Conservation (phyloP, 1,284 basidiomycete species). For the Jaminaea rosea region DNA sequence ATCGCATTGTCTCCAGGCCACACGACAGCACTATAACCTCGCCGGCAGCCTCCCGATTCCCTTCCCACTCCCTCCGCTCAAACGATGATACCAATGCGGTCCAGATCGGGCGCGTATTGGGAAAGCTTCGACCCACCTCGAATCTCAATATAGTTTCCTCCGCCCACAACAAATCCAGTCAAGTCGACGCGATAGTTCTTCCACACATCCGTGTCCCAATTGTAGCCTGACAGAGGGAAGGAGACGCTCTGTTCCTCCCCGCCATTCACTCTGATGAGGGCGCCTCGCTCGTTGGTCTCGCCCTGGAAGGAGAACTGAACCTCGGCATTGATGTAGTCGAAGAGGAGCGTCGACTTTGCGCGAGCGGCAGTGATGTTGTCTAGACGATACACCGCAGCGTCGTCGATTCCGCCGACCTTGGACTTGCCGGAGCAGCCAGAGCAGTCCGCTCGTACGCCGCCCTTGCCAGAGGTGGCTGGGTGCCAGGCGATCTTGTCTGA, state of each 20-base stretch:
- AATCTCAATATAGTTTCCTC: slow-evolving; percentile 15
- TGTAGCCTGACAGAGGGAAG: slow-evolving; percentile 22
- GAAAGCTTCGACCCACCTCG: slow-evolving; percentile 4
- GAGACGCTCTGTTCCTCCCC: slow-evolving; percentile 14
- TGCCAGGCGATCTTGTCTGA: slow-evolving; percentile 10
- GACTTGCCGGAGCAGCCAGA: slow-evolving; percentile 14
- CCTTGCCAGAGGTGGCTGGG: slow-evolving; percentile 7
- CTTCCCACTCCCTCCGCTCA: too few relatives aligned
- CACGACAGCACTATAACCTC: too few relatives aligned
- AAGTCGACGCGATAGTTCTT: slow-evolving; percentile 20
- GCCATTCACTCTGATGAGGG: slow-evolving; percentile 19
- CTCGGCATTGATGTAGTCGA: slow-evolving; percentile 27
- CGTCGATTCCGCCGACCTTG: slow-evolving; percentile 18
- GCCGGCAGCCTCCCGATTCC: too few relatives aligned
- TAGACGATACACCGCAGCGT: slow-evolving; percentile 10
- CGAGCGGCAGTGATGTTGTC: slow-evolving; percentile 4
- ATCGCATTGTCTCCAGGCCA: too few relatives aligned
- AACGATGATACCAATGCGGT: slow-evolving; percentile 14
- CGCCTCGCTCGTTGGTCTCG: slow-evolving; percentile 12
- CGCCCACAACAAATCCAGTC: slow-evolving; percentile 13
- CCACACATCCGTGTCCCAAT: slow-evolving; percentile 16
- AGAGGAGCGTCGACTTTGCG: slow-evolving; percentile 11
- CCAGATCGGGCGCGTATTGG: slow-evolving; percentile 18
- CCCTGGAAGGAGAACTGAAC: slow-evolving; percentile 14
- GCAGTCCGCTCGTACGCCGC: slow-evolving; percentile 9